A percentile compares a stretch with the other conserved stretches of the same genome.
Conservation (phyloP, 495 filamentous ascomycete genomes). For the Penicillium dipodomyicola region DNA sequence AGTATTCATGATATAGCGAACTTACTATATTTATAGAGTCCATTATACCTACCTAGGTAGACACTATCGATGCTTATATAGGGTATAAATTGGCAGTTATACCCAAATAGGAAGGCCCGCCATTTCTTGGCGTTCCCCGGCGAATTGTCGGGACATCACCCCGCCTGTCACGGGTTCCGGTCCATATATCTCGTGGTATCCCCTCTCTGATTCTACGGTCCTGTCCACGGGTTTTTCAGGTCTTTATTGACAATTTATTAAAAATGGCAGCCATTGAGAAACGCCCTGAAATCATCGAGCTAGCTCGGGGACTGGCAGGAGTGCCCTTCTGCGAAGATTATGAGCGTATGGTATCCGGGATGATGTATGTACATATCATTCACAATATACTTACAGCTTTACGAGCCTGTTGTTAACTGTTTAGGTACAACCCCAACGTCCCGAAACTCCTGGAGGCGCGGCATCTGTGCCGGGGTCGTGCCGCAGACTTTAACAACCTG, state of each 20-base stretch:
- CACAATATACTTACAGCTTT: not conserved
- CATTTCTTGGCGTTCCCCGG: constrained; percentile 2
- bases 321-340: constrained; percentile 50
- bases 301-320: constrained; percentile 39
- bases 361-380: constrained; percentile 40
- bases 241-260: not conserved
- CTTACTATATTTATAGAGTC: too few relatives aligned
- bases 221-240: not conserved
- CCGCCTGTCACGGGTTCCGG: not conserved
- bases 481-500: constrained; percentile 48
- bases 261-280: constrained; percentile 43
- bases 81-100: not conserved
- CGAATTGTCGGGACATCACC: constrained; percentile 1
- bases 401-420: not conserved
- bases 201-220: not conserved
- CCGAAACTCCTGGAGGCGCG: constrained; percentile 44
- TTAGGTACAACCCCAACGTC: constrained; percentile 43
- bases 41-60: too few relatives aligned
- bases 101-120: constrained; percentile 7
- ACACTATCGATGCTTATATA: too few relatives aligned
- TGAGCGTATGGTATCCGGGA: constrained; percentile 55
- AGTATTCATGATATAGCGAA: not conserved
- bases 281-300: constrained; percentile 43
- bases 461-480: constrained; percentile 43
- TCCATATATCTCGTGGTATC: not conserved